Evolutionary conservation across 2,329 filamentous ascomycete species (phyloP).

Genomic region (Aureobasidium mangrovei): DNA sequence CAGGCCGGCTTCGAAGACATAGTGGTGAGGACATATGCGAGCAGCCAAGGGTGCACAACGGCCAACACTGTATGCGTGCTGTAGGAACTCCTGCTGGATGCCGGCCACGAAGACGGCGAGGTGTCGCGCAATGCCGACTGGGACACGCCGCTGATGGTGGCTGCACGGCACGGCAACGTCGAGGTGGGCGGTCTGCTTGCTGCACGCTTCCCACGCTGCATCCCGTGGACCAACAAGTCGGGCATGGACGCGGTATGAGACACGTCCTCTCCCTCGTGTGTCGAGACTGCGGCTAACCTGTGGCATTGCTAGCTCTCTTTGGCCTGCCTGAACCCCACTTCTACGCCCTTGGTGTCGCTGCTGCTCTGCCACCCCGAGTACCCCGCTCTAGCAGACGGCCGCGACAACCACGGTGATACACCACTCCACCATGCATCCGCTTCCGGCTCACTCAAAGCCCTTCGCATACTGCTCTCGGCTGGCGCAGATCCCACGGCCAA

Average conservation of each 20-base stretch:
- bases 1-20: conserved; percentile 62
- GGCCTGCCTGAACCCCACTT: conserved; percentile 28
- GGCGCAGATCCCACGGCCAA: conserved; percentile 64
- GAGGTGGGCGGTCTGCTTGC: conserved; percentile 66
- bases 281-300: neutral
- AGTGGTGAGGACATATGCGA: conserved; percentile 33
- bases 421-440: conserved; percentile 79
- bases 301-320: conserved; percentile 30
- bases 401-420: conserved; percentile 70
- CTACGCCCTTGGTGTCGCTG: conserved; percentile 36
- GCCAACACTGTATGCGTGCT: neutral
- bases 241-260: conserved; percentile 58
- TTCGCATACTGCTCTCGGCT: conserved; percentile 67
- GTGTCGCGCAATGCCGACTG: conserved; percentile 70
- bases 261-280: conserved; percentile 14
- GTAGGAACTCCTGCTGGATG: conserved; percentile 56
- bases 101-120: conserved; percentile 64
- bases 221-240: conserved; percentile 55
- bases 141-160: conserved; percentile 75
- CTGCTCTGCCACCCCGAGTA: conserved; percentile 26
- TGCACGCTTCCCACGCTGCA: conserved; percentile 52
- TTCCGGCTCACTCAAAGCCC: conserved; percentile 67
- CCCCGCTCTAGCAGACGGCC: conserved; percentile 25
- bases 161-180: conserved; percentile 59
- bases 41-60: neutral